phyloP scores from a whole-genome alignment of 2,329 filamentous ascomycete species.

The Fusarium sp. region DNA sequence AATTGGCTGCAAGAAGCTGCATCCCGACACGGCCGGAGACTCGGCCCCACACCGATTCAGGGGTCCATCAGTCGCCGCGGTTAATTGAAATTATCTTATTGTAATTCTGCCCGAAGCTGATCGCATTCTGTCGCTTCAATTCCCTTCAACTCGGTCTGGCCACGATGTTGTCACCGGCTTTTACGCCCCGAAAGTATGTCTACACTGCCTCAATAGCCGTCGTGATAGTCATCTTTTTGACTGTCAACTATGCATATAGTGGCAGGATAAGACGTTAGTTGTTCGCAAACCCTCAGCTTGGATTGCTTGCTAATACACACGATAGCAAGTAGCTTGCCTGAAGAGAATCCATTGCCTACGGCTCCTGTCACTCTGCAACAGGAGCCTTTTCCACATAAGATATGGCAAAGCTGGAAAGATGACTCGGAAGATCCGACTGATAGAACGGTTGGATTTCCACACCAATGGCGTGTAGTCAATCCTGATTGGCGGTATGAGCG shows the following conservation, averaged over 20 bases:
- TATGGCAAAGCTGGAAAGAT: conserved; percentile 47
- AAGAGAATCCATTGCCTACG: not conserved
- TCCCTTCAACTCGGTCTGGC: not conserved
- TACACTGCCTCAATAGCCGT: conserved; percentile 1
- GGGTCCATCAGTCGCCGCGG: not conserved
- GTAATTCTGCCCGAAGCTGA: not conserved
- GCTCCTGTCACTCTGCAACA: not conserved
- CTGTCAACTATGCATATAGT: conserved; percentile 19
- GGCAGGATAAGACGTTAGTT: conserved; percentile 6
- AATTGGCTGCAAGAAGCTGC: not conserved
- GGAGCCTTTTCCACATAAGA: conserved; percentile 36
- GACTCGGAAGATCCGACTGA: conserved; percentile 42
- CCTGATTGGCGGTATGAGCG: conserved; percentile 43
- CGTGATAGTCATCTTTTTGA: conserved; percentile 4
- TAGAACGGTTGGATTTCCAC: conserved; percentile 41
- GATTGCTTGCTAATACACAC: not conserved
- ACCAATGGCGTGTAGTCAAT: conserved; percentile 38
- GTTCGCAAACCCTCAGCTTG: not conserved
- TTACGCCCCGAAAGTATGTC: conserved; percentile 2
- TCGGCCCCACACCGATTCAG: conserved; percentile 1
- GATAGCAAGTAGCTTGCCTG: not conserved
- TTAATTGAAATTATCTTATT: not conserved
- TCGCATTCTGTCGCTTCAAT: not conserved
- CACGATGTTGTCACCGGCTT: not conserved
- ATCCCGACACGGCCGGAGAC: not conserved